These are phyloP conservation scores for Colletotrichum gigasporum DNA, from an alignment of 2,329 filamentous ascomycete genomes.

Conservation along the genomic window DNA sequence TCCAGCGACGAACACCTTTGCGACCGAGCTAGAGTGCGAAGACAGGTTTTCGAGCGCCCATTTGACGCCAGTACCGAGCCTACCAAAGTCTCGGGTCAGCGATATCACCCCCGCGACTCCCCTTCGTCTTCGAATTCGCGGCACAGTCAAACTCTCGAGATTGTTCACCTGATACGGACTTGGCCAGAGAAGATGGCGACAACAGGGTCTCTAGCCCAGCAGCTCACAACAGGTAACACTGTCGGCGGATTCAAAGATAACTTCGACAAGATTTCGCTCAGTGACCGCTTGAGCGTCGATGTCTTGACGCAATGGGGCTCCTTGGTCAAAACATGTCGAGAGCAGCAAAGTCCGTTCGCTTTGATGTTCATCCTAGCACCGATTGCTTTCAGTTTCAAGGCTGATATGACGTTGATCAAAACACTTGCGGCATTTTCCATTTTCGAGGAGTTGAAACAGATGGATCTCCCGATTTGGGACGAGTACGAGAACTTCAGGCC, in stretches of 20 bases:
- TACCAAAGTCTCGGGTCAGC: not conserved
- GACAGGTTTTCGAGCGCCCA: constrained; percentile 21
- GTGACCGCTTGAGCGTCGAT: constrained; percentile 49
- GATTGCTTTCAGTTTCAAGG: constrained; percentile 50
- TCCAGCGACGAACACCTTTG: constrained; percentile 35
- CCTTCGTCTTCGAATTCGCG: constrained; percentile 13
- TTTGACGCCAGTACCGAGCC: constrained; percentile 35
- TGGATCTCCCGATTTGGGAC: constrained; percentile 46
- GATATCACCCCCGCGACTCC: constrained; percentile 34
- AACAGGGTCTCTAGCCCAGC: constrained; percentile 22
- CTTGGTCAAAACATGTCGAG: constrained; percentile 48
- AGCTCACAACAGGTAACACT: constrained; percentile 17
- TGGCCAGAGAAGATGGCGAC: constrained; percentile 32
- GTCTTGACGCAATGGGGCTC: constrained; percentile 52
- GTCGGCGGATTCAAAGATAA: constrained; percentile 48
- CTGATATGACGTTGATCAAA: constrained; percentile 51
- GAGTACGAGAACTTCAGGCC: constrained; percentile 46
- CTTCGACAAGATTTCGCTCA: constrained; percentile 44
- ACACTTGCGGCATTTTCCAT: constrained; percentile 55
- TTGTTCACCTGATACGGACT: constrained; percentile 31
- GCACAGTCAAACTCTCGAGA: constrained; percentile 33
- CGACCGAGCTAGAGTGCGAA: constrained; percentile 30
- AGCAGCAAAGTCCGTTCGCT: constrained; percentile 39
- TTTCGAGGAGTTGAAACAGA: constrained; percentile 46
- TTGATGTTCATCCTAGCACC: constrained; percentile 57